These are phyloP conservation scores for Catharanthus roseus DNA, from an alignment of 257 asterid genomes.

Conservation along the genomic window DNA sequence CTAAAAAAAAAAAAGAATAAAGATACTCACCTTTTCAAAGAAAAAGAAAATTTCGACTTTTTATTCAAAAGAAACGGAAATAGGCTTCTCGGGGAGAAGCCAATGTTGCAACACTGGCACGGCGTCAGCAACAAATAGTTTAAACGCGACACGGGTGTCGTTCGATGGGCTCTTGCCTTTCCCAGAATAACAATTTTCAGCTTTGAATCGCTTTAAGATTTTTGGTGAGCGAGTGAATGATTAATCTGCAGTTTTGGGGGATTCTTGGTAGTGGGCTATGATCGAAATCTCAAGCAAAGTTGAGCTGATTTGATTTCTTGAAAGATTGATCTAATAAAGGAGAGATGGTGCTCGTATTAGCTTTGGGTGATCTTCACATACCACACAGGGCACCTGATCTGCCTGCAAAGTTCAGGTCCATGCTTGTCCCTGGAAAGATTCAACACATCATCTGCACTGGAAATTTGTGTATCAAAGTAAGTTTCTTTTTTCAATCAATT, in stretches of 20 bases:
- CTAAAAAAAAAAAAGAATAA: too few relatives aligned
- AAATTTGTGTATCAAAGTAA: constrained; percentile 69
- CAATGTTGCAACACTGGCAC: neutral
- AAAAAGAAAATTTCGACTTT: too few relatives aligned
- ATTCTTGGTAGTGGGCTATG: constrained; percentile 17
- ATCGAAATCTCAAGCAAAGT: constrained; percentile 14
- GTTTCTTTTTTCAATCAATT: constrained; percentile 16
- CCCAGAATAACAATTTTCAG: neutral
- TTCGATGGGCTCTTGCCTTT: neutral
- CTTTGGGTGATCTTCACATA: constrained; percentile 93
- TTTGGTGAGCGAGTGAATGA: neutral
- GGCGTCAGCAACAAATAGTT: neutral
- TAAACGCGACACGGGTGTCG: neutral
- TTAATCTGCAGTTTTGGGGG: neutral
- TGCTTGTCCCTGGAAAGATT: constrained; percentile 98
- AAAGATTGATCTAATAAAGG: constrained; percentile 7
- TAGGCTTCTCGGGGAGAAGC: neutral
- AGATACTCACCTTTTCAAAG: too few relatives aligned
- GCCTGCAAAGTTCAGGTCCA: constrained; percentile 91
- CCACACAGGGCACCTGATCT: constrained; percentile 95
- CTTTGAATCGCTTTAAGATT: neutral
- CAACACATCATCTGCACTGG: constrained; percentile 92
- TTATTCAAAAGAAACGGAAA: neutral
- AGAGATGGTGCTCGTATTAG: constrained; percentile 88
- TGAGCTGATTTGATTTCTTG: constrained; percentile 10